These are phyloP conservation scores for Nannochloropsis salina DNA, from an alignment of 108 stramenopile genomes.

Conservation along the genomic window DNA sequence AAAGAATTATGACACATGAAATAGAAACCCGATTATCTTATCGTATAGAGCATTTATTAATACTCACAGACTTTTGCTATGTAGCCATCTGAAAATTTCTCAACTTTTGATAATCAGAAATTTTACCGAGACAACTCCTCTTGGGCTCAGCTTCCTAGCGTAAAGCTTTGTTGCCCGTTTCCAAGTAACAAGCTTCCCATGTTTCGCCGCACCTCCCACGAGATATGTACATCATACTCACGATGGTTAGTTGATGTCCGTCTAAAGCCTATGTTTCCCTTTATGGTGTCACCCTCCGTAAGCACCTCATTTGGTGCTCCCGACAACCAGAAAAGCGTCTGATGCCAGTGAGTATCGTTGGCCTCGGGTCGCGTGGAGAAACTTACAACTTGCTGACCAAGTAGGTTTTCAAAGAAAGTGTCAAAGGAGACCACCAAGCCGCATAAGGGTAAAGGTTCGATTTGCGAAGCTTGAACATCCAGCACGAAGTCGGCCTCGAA, in stretches of 20 bases:
- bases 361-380: background rate
- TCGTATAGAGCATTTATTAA: too few relatives aligned
- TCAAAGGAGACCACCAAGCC: conserved; percentile 49
- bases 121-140: too few relatives aligned
- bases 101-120: too few relatives aligned
- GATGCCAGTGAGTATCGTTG: conserved; percentile 48
- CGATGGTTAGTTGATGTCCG: background rate
- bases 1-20: too few relatives aligned
- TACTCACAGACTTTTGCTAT: too few relatives aligned
- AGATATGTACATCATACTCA: background rate
- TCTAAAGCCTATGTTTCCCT: background rate
- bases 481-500: conserved; percentile 39
- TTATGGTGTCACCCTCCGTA: conserved; percentile 27
- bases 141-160: background rate
- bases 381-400: background rate
- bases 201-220: background rate
- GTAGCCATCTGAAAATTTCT: too few relatives aligned
- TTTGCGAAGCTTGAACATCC: background rate
- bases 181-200: background rate
- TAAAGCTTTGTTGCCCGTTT: background rate
- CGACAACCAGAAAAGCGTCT: conserved; percentile 48
- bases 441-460: background rate
- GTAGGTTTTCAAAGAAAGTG: conserved; percentile 32
- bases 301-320: conserved; percentile 32
- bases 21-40: too few relatives aligned